Evolutionary conservation across 352 stramenopile species (phyloP).

Genomic region (Phytophthora sansomeana): DNA sequence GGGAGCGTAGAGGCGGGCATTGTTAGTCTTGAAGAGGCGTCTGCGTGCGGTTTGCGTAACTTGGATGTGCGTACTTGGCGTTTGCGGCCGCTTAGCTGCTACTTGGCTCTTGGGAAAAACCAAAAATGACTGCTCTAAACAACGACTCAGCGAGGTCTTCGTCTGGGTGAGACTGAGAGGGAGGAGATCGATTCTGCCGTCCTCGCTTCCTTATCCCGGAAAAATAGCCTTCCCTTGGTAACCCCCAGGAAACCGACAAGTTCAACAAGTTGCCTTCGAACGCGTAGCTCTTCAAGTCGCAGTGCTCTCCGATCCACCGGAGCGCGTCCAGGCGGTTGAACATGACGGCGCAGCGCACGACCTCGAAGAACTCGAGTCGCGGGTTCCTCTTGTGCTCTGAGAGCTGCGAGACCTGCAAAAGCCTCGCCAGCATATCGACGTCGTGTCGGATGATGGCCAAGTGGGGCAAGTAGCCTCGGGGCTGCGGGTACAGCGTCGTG

Average conservation of each 20-base stretch:
- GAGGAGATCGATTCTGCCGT: no score
- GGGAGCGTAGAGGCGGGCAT: no score
- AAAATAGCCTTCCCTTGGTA: no score
- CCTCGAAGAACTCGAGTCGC: constrained; percentile 41
- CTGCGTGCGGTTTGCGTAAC: no score
- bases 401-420: constrained; percentile 21
- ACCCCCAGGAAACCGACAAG: neutral
- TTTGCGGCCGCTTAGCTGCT: no score
- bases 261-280: constrained; percentile 43
- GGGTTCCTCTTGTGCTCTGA: constrained; percentile 26
- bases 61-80: no score
- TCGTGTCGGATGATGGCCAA: constrained; percentile 38
- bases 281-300: constrained; percentile 28
- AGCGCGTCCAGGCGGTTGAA: constrained; percentile 29
- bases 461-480: constrained; percentile 37
- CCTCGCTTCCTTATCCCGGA: no score
- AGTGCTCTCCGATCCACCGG: constrained; percentile 32
- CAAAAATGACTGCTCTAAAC: no score
- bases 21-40: no score
- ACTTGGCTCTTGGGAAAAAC: no score
- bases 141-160: no score
- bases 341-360: constrained; percentile 44
- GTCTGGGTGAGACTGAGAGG: no score
- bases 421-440: constrained; percentile 26
- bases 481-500: constrained; percentile 36